Evolutionary conservation across 345 rosid genomes (phyloP).

Genomic region (Cardiospermum halicacabum): DNA sequence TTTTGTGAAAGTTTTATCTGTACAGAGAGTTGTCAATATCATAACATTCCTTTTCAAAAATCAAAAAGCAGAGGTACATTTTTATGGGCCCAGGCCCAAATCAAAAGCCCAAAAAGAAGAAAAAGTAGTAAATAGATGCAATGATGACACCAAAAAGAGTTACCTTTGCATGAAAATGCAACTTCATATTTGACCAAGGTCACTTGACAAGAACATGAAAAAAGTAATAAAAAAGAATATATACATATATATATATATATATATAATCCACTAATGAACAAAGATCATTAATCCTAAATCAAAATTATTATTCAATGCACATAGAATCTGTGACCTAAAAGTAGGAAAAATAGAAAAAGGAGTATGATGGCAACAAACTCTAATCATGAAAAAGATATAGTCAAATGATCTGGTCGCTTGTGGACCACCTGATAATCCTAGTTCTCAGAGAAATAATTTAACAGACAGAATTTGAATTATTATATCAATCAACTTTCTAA

Average conservation of each 20-base stretch:
- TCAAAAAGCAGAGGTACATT: too few species aligned
- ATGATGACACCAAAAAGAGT: not conserved
- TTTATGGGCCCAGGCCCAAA: not conserved
- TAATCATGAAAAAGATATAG: not conserved
- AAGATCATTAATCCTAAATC: not conserved
- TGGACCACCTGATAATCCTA: conserved; percentile 3
- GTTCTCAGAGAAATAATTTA: not conserved
- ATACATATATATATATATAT: too few species aligned
- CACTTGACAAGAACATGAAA: not conserved
- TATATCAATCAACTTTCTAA: too few species aligned
- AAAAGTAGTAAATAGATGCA: too few species aligned
- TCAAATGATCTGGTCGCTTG: not conserved
- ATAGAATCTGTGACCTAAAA: conserved; percentile 6
- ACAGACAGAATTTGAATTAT: too few species aligned
- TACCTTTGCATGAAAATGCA: not conserved
- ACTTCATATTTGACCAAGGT: not conserved
- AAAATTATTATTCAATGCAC: not conserved
- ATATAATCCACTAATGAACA: not conserved
- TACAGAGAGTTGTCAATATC: too few species aligned
- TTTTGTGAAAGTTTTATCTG: too few species aligned
- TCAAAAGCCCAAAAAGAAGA: not conserved
- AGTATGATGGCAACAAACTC: not conserved
- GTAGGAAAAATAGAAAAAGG: not conserved
- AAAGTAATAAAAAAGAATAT: not conserved
- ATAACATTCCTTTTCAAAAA: too few species aligned